Base-by-base conservation (phyloP, 139 green algal species). In the Auxenochlorella pyrenoidosa region DNA sequence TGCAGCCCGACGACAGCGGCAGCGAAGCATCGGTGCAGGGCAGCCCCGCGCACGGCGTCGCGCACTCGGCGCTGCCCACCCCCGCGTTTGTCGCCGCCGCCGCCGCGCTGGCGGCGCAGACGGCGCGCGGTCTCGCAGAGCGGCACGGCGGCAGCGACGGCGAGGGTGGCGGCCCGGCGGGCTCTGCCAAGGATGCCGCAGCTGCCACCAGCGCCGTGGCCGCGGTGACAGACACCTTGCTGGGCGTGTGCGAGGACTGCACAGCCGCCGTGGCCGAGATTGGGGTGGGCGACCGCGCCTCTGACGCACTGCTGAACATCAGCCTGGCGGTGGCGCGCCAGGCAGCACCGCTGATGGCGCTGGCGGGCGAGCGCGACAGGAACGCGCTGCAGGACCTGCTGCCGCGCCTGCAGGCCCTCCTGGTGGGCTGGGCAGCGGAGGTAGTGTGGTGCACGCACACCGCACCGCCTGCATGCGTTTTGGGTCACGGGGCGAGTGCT, bases 241-340 rank as follows among this genome's bases (percentile, higher is more conserved):
- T 88, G 24, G 15, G 5, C 2, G 73, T 88, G 38, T 66, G 75
- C 22, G 84, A 88, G 75, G 84, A 72, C 59, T 83, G 84, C 59
- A 41, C 66, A 30, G 58, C 73, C 30, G 75, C 75, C 26, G 72
- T 77, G 59, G 71, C 41, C 3, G 84, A 88, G 59, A 41, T 88
- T 10, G 75, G 84, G 16, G 75, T 88, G 41, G 84, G 83, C 22
- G 84, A 88, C 40, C 84, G 71, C 19, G 75, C 59, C 40, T 83
- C 84, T 3, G 71, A 72, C 18, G 60, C 72, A 3, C 73, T 88
- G 40, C 84, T 88, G 10, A 47, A 40, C 84, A 88, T 78, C 16
- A 22, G 32, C 32, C 6, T 68, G 15, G 84, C 71, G 28, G 58
- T 78, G 5, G 40, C 44, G 12, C 84, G 73, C 38, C 73, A 88